Evolutionary conservation across 371 early-diverging fungal genomes (phyloP), one percentile per base, ranked within the genome.

Genomic region (Haplosporangium sp.): DNA sequence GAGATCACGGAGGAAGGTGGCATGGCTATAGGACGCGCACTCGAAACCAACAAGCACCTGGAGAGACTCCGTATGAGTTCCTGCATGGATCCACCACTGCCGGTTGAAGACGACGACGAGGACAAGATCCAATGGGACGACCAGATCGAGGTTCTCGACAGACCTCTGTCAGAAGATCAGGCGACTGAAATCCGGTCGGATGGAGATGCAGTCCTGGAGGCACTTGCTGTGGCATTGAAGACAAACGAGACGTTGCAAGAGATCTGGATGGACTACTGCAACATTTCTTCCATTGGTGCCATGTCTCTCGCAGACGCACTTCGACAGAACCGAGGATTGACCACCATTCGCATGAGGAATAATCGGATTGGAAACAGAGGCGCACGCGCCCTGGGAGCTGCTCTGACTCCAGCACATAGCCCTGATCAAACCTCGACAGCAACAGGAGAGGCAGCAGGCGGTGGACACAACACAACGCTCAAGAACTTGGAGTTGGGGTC

Each of bases 291-390:
- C 4, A 53, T 73, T 2, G 79, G 82, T 3, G 65, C 73, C 18
- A 21, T 48, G 16, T 42, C 56, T 20, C 57, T 82, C 60, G 79
- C 74, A 0, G 36, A 47, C 61, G 43, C 80, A 11, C 47, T 85
- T 10, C 62, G 64, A 5, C 53, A 64, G 11, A 67, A 83, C 55
- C 75, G 65, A 8, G 55, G 63, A 1, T 18, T 89, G 53, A 55
- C 61, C 0, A 85, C 87, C 14, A 51, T 89, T 5, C 79, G 85
- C 14, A 72, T 87, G 69, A 80, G 87, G 8, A 73, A 85, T 59
- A 89, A 87, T 63, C 68, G 77, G n/a, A 75, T 89, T 46, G 86
- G 85, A 41, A 85, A 89, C 70, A 62, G 83, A 16, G 89, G 85
- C 20, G 86, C 86, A 0, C 62, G 61, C 2, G 59, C 69, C 18